phyloP scores from a whole-genome alignment of 2,329 filamentous ascomycete species.

The Ceratocystis cubensis region DNA sequence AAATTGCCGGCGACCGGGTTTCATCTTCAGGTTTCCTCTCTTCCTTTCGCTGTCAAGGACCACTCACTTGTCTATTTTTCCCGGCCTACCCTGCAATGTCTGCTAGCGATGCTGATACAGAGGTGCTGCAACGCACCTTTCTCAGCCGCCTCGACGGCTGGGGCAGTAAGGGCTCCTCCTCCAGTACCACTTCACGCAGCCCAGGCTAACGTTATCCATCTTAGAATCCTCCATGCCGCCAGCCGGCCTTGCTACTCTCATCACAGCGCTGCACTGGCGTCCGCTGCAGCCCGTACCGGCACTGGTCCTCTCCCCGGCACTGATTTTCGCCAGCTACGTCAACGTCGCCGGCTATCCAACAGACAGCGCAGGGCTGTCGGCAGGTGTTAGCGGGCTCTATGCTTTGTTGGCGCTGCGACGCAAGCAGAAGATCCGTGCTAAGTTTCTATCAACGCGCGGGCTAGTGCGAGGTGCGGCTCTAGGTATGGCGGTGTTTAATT shows the following conservation, averaged over 20 bases:
- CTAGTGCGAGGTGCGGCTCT: slow-evolving; percentile 40
- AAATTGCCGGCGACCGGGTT: not conserved
- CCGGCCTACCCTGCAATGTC: slow-evolving; percentile 8
- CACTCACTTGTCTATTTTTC: no score
- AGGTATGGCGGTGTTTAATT: slow-evolving; percentile 38
- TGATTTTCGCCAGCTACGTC: slow-evolving; percentile 46
- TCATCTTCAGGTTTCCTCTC: not conserved
- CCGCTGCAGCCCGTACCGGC: slow-evolving; percentile 39
- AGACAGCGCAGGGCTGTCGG: slow-evolving; percentile 43
- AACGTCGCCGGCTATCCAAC: slow-evolving; percentile 47
- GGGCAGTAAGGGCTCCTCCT: slow-evolving; percentile 34
- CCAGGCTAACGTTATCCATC: not conserved
- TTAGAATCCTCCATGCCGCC: slow-evolving; percentile 43
- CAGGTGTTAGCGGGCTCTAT: slow-evolving; percentile 46
- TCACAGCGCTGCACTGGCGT: slow-evolving; percentile 43
- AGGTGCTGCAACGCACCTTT: slow-evolving; percentile 23
- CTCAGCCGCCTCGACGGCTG: slow-evolving; percentile 33
- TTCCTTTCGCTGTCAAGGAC: no score
- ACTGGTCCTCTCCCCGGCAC: slow-evolving; percentile 39
- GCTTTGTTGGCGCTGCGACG: slow-evolving; percentile 41
- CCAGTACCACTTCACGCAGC: slow-evolving; percentile 8
- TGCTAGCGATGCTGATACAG: not conserved
- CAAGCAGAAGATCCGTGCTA: slow-evolving; percentile 31
- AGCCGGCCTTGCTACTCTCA: slow-evolving; percentile 43
- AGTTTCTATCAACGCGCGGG: slow-evolving; percentile 36